phyloP scores from a whole-genome alignment of 345 rosid genomes.

The rapeseed (Brassica napus) region DNA sequence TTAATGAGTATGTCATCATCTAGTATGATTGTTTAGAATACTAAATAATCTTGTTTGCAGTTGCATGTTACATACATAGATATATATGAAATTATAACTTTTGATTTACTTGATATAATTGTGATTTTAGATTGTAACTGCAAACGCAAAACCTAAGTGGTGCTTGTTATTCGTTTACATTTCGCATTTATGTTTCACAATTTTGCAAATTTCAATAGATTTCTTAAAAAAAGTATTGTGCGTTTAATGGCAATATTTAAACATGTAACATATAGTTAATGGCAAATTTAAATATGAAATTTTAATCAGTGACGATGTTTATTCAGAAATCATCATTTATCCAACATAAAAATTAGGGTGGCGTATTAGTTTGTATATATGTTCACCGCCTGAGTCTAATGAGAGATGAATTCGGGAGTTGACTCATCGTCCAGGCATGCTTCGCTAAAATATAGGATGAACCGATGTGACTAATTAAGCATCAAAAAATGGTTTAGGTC shows the following conservation, averaged over 20 bases:
- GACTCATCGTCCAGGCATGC: background rate
- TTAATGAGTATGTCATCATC: too few species aligned
- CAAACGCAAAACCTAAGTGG: background rate
- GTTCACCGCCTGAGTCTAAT: background rate
- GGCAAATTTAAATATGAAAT: background rate
- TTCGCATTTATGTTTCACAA: background rate
- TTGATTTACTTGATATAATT: background rate
- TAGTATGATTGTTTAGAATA: too few species aligned
- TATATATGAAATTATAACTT: background rate
- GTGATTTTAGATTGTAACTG: background rate
- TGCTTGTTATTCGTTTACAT: background rate
- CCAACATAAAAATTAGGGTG: background rate
- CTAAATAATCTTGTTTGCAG: background rate
- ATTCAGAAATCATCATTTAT: background rate
- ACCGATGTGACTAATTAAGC: constrained; percentile 7
- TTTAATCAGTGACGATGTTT: background rate
- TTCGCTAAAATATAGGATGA: background rate
- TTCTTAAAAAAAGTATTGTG: too few species aligned
- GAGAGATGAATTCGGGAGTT: background rate
- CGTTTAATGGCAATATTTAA: background rate
- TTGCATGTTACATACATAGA: background rate
- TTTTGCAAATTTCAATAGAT: background rate
- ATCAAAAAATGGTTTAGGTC: background rate
- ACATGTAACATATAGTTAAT: background rate
- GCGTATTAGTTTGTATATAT: background rate